phyloP scores from a whole-genome alignment of 352 stramenopile species.

The Phytophthora sp. region DNA sequence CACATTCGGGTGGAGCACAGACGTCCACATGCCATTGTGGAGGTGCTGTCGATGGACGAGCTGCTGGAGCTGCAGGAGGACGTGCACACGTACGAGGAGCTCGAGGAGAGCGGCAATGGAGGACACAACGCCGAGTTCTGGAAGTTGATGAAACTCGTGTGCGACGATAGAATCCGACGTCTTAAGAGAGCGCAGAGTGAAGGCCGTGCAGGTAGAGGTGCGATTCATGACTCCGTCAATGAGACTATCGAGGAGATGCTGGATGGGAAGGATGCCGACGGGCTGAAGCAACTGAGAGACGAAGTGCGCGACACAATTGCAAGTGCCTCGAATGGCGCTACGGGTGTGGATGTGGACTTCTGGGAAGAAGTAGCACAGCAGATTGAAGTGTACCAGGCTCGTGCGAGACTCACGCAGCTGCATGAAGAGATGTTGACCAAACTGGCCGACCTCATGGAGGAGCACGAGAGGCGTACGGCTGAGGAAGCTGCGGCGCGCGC shows the following conservation, averaged over 20 bases:
- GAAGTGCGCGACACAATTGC: conserved; percentile 79
- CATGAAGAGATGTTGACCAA: conserved; percentile 95
- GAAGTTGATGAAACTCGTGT: conserved; percentile 81
- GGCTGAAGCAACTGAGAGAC: conserved; percentile 52
- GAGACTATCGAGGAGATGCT: conserved; percentile 92
- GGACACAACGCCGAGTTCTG: conserved; percentile 87
- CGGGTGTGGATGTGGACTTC: conserved; percentile 92
- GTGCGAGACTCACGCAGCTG: conserved; percentile 86
- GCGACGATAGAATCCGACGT: conserved; percentile 71
- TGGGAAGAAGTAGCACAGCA: conserved; percentile 94
- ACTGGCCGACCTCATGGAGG: conserved; percentile 91
- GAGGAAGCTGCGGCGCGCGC: conserved; percentile 35
- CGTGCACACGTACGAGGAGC: conserved; percentile 91
- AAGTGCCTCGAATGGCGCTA: conserved; percentile 46
- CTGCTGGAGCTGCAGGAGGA: conserved; percentile 87
- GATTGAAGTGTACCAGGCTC: conserved; percentile 92
- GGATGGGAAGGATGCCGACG: conserved; percentile 66
- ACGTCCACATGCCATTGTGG: conserved; percentile 67
- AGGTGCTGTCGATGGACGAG: conserved; percentile 83
- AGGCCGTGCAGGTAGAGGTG: conserved; percentile 72
- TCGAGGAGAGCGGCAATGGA: conserved; percentile 71
- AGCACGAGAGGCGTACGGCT: conserved; percentile 58
- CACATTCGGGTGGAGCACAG: conserved; percentile 86
- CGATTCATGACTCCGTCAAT: conserved; percentile 88
- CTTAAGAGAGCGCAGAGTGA: conserved; percentile 67